A percentile compares a stretch with the other conserved stretches of the same genome.
Conservation (phyloP, 2,329 filamentous ascomycete genomes). For the Pyricularia sp. region DNA sequence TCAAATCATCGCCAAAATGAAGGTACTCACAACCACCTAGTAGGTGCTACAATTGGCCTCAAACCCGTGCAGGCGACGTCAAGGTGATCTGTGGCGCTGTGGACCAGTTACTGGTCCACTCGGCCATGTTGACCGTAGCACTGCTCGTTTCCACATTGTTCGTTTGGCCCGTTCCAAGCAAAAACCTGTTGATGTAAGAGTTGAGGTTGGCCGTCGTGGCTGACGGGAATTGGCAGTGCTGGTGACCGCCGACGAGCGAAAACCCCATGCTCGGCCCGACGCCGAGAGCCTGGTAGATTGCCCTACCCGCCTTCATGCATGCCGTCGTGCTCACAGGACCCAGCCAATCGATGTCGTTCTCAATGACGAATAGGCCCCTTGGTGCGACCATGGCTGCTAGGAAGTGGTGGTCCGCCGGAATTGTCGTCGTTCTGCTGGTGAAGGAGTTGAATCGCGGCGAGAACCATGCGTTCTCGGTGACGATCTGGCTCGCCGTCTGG, state of each 20-base stretch:
- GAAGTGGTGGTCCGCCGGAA: slow-evolving; percentile 42
- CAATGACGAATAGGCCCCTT: slow-evolving; percentile 36
- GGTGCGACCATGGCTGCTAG: slow-evolving; percentile 40
- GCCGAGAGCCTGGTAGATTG: slow-evolving; percentile 37
- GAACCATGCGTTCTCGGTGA: slow-evolving; percentile 49
- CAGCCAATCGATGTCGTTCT: slow-evolving; percentile 43
- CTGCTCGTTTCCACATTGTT: slow-evolving; percentile 19
- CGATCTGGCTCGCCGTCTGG: slow-evolving; percentile 42
- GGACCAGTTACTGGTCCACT: slow-evolving; percentile 22
- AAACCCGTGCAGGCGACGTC: neutral
- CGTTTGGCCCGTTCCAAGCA: slow-evolving; percentile 20
- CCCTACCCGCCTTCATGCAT: slow-evolving; percentile 37
- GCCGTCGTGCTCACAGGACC: slow-evolving; percentile 37
- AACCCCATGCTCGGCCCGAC: slow-evolving; percentile 39
- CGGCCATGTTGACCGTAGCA: slow-evolving; percentile 19
- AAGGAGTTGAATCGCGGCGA: slow-evolving; percentile 36
- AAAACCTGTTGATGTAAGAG: slow-evolving; percentile 38
- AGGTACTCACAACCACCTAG: neutral
- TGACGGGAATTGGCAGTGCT: slow-evolving; percentile 38
- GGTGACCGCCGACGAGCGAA: slow-evolving; percentile 34
- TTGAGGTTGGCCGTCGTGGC: slow-evolving; percentile 23
- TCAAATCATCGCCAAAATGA: neutral
- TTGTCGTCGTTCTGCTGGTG: slow-evolving; percentile 26
- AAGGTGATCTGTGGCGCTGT: slow-evolving; percentile 6
- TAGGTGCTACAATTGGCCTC: neutral